Evolutionary conservation across 179 eudicot genomes (phyloP).

Genomic region (Heliamphora pulchella): DNA sequence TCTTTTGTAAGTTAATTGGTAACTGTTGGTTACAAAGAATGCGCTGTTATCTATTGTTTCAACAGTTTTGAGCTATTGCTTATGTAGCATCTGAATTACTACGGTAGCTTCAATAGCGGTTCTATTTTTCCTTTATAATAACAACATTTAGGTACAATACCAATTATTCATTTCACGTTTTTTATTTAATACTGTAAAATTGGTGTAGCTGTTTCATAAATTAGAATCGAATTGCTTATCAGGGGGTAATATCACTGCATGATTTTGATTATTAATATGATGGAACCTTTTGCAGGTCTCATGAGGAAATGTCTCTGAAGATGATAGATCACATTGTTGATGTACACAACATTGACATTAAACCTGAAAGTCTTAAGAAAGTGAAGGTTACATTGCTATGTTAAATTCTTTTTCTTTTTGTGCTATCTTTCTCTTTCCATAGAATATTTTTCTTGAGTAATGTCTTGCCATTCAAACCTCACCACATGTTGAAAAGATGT

Average conservation of each 20-base stretch:
- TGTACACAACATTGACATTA: constrained; percentile 60
- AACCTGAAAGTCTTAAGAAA: constrained; percentile 42
- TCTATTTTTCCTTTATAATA: neutral
- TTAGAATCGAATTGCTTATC: neutral
- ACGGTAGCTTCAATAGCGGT: neutral
- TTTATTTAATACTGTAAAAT: neutral
- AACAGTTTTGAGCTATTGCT: neutral
- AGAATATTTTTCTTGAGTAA: neutral
- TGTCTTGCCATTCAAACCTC: neutral
- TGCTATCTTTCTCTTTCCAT: neutral
- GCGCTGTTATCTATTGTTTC: neutral
- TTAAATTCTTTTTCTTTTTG: neutral
- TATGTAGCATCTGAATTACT: neutral
- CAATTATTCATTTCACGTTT: neutral
- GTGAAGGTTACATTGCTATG: constrained; percentile 40
- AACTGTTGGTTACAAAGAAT: neutral
- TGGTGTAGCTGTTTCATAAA: neutral
- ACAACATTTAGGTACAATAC: neutral
- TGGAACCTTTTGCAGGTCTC: constrained; percentile 46
- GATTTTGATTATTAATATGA: constrained; percentile 10
- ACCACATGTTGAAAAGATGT: neutral
- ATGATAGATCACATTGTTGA: constrained; percentile 74
- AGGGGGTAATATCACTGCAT: neutral
- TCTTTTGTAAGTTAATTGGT: neutral
- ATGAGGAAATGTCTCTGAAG: constrained; percentile 63